These are phyloP conservation scores for Incumbomyces delicatus DNA, from an alignment of 2,329 filamentous ascomycete species.

Conservation along the genomic window DNA sequence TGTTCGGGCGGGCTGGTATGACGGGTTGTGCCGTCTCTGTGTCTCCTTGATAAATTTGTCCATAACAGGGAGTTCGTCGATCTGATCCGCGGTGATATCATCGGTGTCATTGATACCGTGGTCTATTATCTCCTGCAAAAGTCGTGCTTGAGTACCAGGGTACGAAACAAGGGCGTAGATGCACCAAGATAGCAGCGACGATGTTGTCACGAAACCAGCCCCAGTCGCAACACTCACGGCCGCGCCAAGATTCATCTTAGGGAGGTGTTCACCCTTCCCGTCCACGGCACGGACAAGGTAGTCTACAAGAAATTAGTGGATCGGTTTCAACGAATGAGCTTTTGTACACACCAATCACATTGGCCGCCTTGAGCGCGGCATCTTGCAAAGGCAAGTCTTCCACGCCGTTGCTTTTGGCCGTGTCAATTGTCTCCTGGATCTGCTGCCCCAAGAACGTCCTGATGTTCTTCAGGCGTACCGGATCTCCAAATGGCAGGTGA, in stretches of 20 bases:
- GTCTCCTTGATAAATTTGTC: constrained; percentile 54
- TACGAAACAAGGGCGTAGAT: constrained; percentile 47
- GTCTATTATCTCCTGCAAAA: constrained; percentile 50
- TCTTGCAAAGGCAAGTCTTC: constrained; percentile 29
- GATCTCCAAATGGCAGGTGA: constrained; percentile 49
- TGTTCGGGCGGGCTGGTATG: constrained; percentile 52
- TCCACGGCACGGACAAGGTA: constrained; percentile 47
- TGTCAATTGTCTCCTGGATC: constrained; percentile 13
- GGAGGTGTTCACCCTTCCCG: constrained; percentile 45
- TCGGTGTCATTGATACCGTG: constrained; percentile 36
- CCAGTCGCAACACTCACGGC: constrained; percentile 35
- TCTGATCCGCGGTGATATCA: constrained; percentile 31
- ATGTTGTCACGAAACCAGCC: constrained; percentile 53
- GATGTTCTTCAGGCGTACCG: constrained; percentile 29
- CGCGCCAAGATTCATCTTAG: constrained; percentile 31
- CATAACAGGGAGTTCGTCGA: constrained; percentile 26
- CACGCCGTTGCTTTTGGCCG: constrained; percentile 18
- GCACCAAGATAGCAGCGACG: constrained; percentile 49
- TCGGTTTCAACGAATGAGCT: no score
- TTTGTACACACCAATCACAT: no score
- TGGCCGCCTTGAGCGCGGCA: constrained; percentile 38
- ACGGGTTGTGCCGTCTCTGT: constrained; percentile 50
- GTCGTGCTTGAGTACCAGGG: constrained; percentile 45
- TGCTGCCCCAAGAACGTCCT: background rate
- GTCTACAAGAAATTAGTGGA: constrained; percentile 26